Conservation (phyloP, 2,329 filamentous ascomycete species). For the Pseudogymnoascus sp. region DNA sequence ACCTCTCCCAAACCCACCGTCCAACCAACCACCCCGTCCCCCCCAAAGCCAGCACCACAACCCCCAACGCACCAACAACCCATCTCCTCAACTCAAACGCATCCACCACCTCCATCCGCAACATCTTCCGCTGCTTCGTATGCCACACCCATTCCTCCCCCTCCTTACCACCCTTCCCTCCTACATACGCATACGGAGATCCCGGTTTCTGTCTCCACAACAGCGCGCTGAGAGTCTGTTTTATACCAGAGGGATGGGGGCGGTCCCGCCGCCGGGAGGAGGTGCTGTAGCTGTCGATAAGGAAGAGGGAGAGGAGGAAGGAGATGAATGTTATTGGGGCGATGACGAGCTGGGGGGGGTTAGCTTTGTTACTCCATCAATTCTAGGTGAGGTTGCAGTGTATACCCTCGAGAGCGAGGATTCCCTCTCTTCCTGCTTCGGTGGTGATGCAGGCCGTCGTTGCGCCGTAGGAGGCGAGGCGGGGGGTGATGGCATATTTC, state of each 20-base stretch:
- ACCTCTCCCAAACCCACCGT: conserved; percentile 4
- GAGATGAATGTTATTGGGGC: conserved; percentile 26
- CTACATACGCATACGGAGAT: conserved; percentile 21
- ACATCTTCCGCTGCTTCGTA: conserved; percentile 26
- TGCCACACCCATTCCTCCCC: conserved; percentile 27
- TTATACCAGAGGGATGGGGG: neutral
- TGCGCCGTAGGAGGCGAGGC: neutral
- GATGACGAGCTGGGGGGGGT: conserved; percentile 22
- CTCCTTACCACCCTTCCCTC: conserved; percentile 3
- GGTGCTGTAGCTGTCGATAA: conserved; percentile 23
- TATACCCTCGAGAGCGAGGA: neutral
- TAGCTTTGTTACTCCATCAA: neutral
- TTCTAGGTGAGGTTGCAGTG: no score
- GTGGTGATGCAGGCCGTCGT: neutral
- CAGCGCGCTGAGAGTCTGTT: neutral
- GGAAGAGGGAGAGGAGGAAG: conserved; percentile 27
- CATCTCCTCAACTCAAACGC: conserved; percentile 25
- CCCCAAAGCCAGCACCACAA: conserved; percentile 13
- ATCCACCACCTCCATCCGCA: conserved; percentile 27
- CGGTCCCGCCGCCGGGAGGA: conserved; percentile 11
- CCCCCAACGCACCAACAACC: conserved; percentile 15
- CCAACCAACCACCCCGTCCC: neutral
- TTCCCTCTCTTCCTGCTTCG: neutral
- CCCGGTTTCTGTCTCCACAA: neutral
- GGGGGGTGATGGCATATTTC: neutral